phyloP scores from a whole-genome alignment of 1,139 yeast species.

The Suhomyces atakaporum region DNA sequence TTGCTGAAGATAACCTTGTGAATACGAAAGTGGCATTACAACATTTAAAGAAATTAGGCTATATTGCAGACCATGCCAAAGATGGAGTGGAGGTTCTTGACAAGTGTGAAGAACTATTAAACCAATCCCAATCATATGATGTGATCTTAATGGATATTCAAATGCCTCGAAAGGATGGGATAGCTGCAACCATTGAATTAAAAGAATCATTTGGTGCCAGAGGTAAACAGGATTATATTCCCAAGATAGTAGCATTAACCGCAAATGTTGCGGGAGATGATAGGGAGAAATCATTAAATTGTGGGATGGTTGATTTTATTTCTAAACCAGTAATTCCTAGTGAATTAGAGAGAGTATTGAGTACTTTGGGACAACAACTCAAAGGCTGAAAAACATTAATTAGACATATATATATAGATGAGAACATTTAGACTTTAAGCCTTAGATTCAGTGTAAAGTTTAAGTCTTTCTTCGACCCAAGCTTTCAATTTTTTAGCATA shows the following conservation, averaged over 20 bases:
- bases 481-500: conserved; percentile 24
- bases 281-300: conserved; percentile 45
- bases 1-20: conserved; percentile 56
- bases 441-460: conserved; percentile 19
- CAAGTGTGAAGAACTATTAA: conserved; percentile 32
- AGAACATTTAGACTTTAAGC: conserved; percentile 2
- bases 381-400: background rate
- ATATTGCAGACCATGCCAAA: conserved; percentile 55
- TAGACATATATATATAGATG: background rate
- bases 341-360: conserved; percentile 40
- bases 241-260: conserved; percentile 53
- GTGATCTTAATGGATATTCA: conserved; percentile 57
- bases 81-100: conserved; percentile 55
- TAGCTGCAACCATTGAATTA: conserved; percentile 45
- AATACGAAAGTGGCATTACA: conserved; percentile 54
- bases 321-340: conserved; percentile 58
- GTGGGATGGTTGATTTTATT: conserved; percentile 59
- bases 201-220: conserved; percentile 24
- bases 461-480: conserved; percentile 34
- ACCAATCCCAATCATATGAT: conserved; percentile 44
- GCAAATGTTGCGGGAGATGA: conserved; percentile 63
- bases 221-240: conserved; percentile 31
- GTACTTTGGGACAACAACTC: conserved; percentile 7
- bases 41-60: conserved; percentile 55
- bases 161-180: conserved; percentile 57